Conservation (phyloP, 2,329 filamentous ascomycete genomes). For the Nannizzia gypsea region DNA sequence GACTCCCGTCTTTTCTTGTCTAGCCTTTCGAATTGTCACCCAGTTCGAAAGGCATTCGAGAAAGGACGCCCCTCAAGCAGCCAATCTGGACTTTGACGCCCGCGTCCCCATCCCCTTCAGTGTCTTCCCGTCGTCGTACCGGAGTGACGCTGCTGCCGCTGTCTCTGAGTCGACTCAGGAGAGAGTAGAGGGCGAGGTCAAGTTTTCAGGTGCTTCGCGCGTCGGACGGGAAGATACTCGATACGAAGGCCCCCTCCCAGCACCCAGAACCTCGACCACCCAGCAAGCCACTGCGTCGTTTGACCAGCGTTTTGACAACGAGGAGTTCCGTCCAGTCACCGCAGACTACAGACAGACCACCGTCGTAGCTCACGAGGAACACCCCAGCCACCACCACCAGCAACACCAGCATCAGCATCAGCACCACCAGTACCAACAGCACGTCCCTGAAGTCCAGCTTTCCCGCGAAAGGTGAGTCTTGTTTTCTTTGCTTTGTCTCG, state of each 20-base stretch:
- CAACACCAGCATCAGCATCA: constrained; percentile 21
- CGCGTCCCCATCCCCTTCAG: constrained; percentile 98
- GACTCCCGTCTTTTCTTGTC: constrained; percentile 37
- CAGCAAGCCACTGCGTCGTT: constrained; percentile 7
- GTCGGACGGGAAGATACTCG: constrained; percentile 98
- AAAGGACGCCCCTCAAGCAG: constrained; percentile 65
- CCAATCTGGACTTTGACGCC: constrained; percentile 99
- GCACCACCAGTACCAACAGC: constrained; percentile 15
- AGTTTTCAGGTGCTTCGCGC: constrained; percentile 60
- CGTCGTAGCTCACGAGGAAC: constrained; percentile 24
- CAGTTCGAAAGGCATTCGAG: constrained; percentile 49
- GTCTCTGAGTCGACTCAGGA: constrained; percentile 54
- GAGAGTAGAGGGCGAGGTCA: constrained; percentile 83
- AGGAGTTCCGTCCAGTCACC: constrained; percentile 1
- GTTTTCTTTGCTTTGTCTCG: constrained; percentile 6
- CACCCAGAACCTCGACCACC: constrained; percentile 26
- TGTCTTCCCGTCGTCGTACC: constrained; percentile 98
- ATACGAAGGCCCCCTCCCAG: constrained; percentile 54
- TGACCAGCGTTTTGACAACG: constrained; percentile 5
- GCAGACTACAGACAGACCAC: constrained; percentile 31
- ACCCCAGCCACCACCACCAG: constrained; percentile 27
- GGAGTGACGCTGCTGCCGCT: constrained; percentile 60
- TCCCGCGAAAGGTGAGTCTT: constrained; percentile 40
- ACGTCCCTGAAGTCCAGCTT: constrained; percentile 40
- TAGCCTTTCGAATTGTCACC: constrained; percentile 37